Evolutionary conservation across 441 rosid species (phyloP), one percentile per base, ranked within the genome.

Genomic region (Theobroma grandiflorum): DNA sequence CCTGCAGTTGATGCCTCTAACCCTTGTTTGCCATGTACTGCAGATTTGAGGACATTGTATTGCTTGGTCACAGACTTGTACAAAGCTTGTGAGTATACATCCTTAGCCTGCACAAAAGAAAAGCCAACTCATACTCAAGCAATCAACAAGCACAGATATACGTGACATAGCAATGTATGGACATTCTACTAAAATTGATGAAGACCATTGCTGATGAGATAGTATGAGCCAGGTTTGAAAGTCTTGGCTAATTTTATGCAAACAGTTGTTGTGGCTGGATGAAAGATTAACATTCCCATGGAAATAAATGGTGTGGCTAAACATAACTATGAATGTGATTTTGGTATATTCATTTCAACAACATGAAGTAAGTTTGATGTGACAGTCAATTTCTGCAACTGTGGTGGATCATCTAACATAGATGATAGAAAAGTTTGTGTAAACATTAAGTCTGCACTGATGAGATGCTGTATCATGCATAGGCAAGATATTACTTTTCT

Each of bases 41-140:
- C 97, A 33, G 92, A 86, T 84, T 88, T 85, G 52, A 96, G 90
- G 62, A 86, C 90, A 70, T 84, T 81, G 88, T 94, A 94, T 71
- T 96, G 99, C 83, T 89, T 91, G 16, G 69, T 78, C 40, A 94
- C 97, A 40, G 94, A 90, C 33, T 87, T 69, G 74, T 91, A 90
- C 38, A 93, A 80, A 37, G 86, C 87, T 82, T 89, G 81, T 64
- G 91, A 37, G 70, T 88, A 96, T 12, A 80, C 89, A 78, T 88
- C 90, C 84, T 90, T 94, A 22, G 93, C 97, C 99, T 94, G 94
- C 77, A 72, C 79, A 59, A 78, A 67, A 75, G 55, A 75, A 64
- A 74, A 79, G 73, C 68, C 40, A 75, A 47, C 67, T 58, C 33
- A 64, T 8, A 82, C 62, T 50, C 65, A 80, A 47, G 79, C 43